Base-by-base conservation (phyloP, 2,329 filamentous ascomycete genomes). In the Penicillium hordei region DNA sequence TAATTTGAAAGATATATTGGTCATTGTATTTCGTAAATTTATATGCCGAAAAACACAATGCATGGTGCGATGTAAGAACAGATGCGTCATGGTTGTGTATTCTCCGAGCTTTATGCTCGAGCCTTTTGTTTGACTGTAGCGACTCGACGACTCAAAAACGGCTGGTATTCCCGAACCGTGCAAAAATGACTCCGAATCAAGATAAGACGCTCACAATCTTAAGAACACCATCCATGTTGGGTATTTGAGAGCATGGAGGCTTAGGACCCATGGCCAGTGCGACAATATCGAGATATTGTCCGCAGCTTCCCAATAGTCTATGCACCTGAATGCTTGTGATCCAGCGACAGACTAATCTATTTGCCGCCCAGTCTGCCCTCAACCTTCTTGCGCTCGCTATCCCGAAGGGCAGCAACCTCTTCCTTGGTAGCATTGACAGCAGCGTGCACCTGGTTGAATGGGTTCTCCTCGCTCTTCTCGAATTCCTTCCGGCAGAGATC, bases 381-480 rank as follows among this genome's bases (percentile, higher is more conserved):
- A 62, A 90, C 87, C 82, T 89, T 92, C 65, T 76, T 72, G 78
- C 82, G 87, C 79, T 96, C 90, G 55, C 82, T 75, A 42, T 86
- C 79, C 71, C 81, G 84, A 58, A 93, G 77, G 48, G 84, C 81
- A 48, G 81, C 81, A 44, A 96, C 69, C 68, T 99, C 93, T 4
- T 91, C 90, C 76, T 85, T 89, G 23, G 83, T 84, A 53, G 90
- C 85, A 75, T 99, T 90, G 77, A 91, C 95, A 3, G 81, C 75
- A 2, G 86, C 90, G 51, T 81, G 85, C 17, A 88, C 87, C 78
- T 96, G 91, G 78, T 96, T 96, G 79, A 96, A 94, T 15, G 94
- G 94, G 75, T 99, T 99, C 68, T 97, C 93, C 1, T 90, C 88
- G 70, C 89, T 90, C 81, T 91, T 95, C 76, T 96, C 89, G 75